Evolutionary conservation across 192 early-diverging fungal genomes (phyloP).

Genomic region (Backusella tuberculispora): DNA sequence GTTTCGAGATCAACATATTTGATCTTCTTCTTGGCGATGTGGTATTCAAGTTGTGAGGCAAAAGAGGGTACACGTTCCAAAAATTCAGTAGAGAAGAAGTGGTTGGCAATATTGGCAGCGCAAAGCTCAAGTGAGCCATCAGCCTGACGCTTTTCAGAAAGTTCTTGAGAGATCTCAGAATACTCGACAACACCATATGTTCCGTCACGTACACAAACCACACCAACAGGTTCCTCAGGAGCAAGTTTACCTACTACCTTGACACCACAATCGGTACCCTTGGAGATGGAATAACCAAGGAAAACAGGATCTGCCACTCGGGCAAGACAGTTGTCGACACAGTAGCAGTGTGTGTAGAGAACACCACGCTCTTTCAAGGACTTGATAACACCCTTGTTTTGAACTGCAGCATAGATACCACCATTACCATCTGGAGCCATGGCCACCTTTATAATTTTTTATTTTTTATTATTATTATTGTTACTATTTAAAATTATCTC

Average conservation of each 20-base stretch:
- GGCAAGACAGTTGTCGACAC: constrained; percentile 98
- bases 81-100: constrained; percentile 95
- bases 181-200: constrained; percentile 93
- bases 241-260: constrained; percentile 90
- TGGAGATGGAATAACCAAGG: constrained; percentile 89
- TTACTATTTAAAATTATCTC: background rate
- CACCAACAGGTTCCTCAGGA: constrained; percentile 92
- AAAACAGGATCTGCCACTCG: constrained; percentile 97
- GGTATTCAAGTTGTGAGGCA: constrained; percentile 89
- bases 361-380: constrained; percentile 84
- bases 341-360: constrained; percentile 91
- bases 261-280: constrained; percentile 92
- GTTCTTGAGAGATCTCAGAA: constrained; percentile 86
- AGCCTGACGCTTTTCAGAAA: constrained; percentile 68
- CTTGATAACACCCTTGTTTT: constrained; percentile 77
- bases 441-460: constrained; percentile 54
- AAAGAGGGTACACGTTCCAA: constrained; percentile 83
- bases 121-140: constrained; percentile 80
- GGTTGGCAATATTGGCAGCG: constrained; percentile 98
- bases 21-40: constrained; percentile 99
- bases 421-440: constrained; percentile 91
- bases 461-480: background rate
- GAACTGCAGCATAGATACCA: constrained; percentile 95
- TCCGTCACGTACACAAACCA: constrained; percentile 87
- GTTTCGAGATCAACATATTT: constrained; percentile 81